Evolutionary conservation across 1,284 basidiomycete genomes (phyloP).

Genomic region (Boletellus deceptivus): DNA sequence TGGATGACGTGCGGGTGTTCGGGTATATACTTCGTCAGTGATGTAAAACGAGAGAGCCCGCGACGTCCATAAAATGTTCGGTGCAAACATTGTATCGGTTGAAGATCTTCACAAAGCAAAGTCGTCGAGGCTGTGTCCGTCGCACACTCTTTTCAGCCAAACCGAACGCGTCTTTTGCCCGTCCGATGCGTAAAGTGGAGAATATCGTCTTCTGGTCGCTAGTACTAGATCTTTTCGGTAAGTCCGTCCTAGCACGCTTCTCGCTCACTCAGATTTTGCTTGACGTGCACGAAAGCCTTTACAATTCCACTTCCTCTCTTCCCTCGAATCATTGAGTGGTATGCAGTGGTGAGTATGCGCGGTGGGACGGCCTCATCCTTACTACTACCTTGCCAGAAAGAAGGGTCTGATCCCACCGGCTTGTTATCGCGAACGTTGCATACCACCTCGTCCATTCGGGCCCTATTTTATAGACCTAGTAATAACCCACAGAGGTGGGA

Average conservation of each 20-base stretch:
- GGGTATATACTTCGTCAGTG: neutral
- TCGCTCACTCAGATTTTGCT: neutral
- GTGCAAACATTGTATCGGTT: too few species aligned
- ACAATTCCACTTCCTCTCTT: slow-evolving; percentile 94
- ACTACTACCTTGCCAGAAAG: slow-evolving; percentile 47
- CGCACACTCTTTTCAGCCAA: neutral
- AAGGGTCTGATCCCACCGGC: slow-evolving; percentile 63
- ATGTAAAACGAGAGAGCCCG: too few species aligned
- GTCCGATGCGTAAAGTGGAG: slow-evolving; percentile 61
- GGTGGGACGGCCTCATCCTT: neutral
- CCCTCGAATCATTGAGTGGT: slow-evolving; percentile 88
- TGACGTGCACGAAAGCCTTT: slow-evolving; percentile 56
- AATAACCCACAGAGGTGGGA: slow-evolving; percentile 74
- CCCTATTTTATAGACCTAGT: slow-evolving; percentile 56
- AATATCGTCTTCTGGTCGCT: slow-evolving; percentile 81
- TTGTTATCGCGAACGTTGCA: slow-evolving; percentile 69
- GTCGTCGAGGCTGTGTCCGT: neutral
- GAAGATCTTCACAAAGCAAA: too few species aligned
- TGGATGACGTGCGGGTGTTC: neutral
- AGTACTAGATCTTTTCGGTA: slow-evolving; percentile 81
- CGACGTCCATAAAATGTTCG: too few species aligned
- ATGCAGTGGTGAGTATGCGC: slow-evolving; percentile 56
- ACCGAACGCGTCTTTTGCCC: neutral
- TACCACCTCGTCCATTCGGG: slow-evolving; percentile 61
- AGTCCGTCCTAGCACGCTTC: slow-evolving; percentile 17